Evolutionary conservation across 2,329 filamentous ascomycete species (phyloP), one percentile per base, ranked within the genome.

Genomic region (Xylaria sp.): DNA sequence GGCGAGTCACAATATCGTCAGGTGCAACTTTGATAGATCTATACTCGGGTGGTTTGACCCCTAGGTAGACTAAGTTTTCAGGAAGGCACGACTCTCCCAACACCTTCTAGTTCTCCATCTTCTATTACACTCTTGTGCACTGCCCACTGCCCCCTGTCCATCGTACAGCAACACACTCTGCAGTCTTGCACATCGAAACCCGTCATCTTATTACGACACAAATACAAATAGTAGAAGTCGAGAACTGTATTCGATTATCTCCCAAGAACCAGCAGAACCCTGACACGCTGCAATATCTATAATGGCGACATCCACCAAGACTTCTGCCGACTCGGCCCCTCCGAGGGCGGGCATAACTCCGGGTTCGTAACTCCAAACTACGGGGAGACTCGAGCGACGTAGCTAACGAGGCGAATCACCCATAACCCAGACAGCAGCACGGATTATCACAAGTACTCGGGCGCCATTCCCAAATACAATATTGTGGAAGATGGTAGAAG

Each of bases 391-490:
- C 1, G 35, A 9, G 12, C 43, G 28, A 50, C 7, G 5, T 23
- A n/a, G 31, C 60, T 59, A 17, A 62, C n/a, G 9, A 31, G 12
- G 15, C 25, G 12, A 23, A 21, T 17, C 12, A 37, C n/a, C 19
- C 4, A 11, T 42, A 5, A n/a, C 17, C 25, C 28, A 63, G 61
- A 63, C 23, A 45, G 57, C 17, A 51, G 56, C 38, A 28, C 28
- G 2, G 52, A 61, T 14, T 11, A 12, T 5, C 5, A 17, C 14
- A 14, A n/a, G 12, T 21, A 28, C 11, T 37, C 31, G 2, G 19
- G 25, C 3, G 28, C 4, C 3, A 47, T 61, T 5, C 47, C 58
- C 9, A 4, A 11, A 38, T 64, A 64, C 15, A 55, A 64, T 37
- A 19, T 23, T 8, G n/a, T 31, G 1, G 49, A 37, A 55, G 50